A percentile compares a stretch with the other conserved stretches of the same genome.
Evolutionary conservation across 2,329 filamentous ascomycete genomes (phyloP).

Genomic region (Penicillium sp.): DNA sequence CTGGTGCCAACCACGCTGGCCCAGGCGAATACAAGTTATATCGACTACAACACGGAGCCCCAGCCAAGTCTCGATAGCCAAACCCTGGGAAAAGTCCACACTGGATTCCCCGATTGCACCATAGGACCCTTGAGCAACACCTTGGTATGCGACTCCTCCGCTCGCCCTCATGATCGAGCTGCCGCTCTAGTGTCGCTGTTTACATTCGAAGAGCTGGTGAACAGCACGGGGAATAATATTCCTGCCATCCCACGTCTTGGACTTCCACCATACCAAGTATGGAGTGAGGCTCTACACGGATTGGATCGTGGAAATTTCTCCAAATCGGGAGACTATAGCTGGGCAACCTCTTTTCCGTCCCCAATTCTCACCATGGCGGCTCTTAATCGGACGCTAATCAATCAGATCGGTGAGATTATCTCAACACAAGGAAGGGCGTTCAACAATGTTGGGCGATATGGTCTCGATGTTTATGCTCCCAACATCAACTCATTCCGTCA

Average conservation of each 20-base stretch:
- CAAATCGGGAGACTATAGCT: slow-evolving; percentile 59
- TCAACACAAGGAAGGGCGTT: slow-evolving; percentile 69
- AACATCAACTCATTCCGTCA: slow-evolving; percentile 71
- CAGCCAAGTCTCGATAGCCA: slow-evolving; percentile 35
- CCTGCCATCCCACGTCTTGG: slow-evolving; percentile 63
- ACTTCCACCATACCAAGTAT: slow-evolving; percentile 65
- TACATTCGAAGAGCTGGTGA: slow-evolving; percentile 62
- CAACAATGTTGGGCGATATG: slow-evolving; percentile 61
- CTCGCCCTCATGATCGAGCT: slow-evolving; percentile 49
- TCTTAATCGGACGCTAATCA: slow-evolving; percentile 68
- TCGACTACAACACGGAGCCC: slow-evolving; percentile 35
- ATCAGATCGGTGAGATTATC: slow-evolving; percentile 59
- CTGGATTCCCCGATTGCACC: slow-evolving; percentile 57
- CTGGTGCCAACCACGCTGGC: slow-evolving; percentile 31
- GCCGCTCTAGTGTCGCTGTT: slow-evolving; percentile 59
- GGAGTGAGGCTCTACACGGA: slow-evolving; percentile 66
- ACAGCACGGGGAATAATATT: slow-evolving; percentile 56
- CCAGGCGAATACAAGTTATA: slow-evolving; percentile 38
- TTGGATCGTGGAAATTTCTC: slow-evolving; percentile 65
- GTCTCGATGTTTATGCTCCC: slow-evolving; percentile 56
- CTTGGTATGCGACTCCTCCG: slow-evolving; percentile 58
- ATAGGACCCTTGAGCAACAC: slow-evolving; percentile 59
- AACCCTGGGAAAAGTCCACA: slow-evolving; percentile 29
- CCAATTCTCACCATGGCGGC: slow-evolving; percentile 68
- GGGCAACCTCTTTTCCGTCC: slow-evolving; percentile 69